A percentile compares a stretch with the other conserved stretches of the same genome.
phyloP scores from a whole-genome alignment of 2,329 filamentous ascomycete genomes.

The Hypoxylon sp. region DNA sequence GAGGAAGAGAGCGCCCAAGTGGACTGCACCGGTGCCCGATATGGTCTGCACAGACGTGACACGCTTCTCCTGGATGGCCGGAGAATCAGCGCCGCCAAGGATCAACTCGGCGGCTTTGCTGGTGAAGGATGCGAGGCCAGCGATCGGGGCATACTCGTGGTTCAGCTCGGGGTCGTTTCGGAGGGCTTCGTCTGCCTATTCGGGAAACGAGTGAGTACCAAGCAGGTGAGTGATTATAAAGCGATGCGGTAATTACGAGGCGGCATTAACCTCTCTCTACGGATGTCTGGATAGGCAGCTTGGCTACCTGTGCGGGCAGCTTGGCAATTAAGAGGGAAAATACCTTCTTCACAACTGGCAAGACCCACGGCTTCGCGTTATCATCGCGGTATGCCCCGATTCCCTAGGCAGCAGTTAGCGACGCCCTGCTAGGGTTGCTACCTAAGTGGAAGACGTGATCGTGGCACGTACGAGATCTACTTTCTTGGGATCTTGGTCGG shows the following conservation, averaged over 20 bases:
- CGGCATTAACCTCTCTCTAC: too few species aligned
- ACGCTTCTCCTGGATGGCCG: slow-evolving; percentile 84
- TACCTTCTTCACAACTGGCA: slow-evolving; percentile 97
- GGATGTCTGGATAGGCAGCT: too few species aligned
- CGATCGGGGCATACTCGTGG: slow-evolving; percentile 98
- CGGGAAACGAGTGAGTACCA: slow-evolving; percentile 32
- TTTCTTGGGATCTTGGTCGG: slow-evolving; percentile 79
- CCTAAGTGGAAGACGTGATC: slow-evolving; percentile 9
- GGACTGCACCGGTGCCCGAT: slow-evolving; percentile 94
- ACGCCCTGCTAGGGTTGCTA: slow-evolving; percentile 9
- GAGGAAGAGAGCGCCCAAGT: slow-evolving; percentile 93
- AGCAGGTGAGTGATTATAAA: slow-evolving; percentile 25
- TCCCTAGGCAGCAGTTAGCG: slow-evolving; percentile 52
- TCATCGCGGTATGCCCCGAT: slow-evolving; percentile 96
- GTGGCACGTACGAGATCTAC: slow-evolving; percentile 79
- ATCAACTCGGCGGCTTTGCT: slow-evolving; percentile 90
- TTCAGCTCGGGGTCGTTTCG: slow-evolving; percentile 89
- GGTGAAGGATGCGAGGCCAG: slow-evolving; percentile 85
- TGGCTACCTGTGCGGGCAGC: neutral
- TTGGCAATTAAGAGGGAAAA: slow-evolving; percentile 35
- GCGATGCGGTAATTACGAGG: slow-evolving; percentile 6
- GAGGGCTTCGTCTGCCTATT: slow-evolving; percentile 87
- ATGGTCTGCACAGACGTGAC: slow-evolving; percentile 88
- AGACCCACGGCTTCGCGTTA: slow-evolving; percentile 95
- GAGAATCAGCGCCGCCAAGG: slow-evolving; percentile 75